Evolutionary conservation across 345 rosid species (phyloP), one percentile per base, ranked within the genome.

Genomic region (Laguncularia racemosa): DNA sequence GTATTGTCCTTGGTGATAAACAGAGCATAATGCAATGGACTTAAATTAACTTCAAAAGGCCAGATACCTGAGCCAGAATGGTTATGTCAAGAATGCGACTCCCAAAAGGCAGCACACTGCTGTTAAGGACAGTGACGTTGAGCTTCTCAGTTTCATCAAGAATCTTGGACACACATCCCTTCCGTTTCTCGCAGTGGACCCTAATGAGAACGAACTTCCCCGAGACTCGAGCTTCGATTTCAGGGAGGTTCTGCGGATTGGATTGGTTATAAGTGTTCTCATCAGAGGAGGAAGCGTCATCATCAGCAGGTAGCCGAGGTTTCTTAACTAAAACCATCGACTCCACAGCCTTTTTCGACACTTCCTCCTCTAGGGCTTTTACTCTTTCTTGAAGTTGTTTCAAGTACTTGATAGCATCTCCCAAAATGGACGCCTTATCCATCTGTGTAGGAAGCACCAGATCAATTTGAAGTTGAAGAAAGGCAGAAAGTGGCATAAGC

Each of bases 391-490:
- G 68, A 51, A 71, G 68, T 15, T 71, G 60, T 47, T 67, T 66
- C 48, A 67, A 16, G 57, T 67, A 67, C 51, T 58, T 62, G 33
- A 54, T 53, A 6, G 76, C 60, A 16, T 58, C 76, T 57, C 59
- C 71, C 26, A 67, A 60, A n/a, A 71, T 53, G 13, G 75, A 65
- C 12, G 70, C 67, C 60, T 65, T 71, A 62, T 71, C 69, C 40
- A 8, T 33, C 40, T 33, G 40, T 6, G 40, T 6, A 33, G 6
- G 10, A 33, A 3, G 40, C 2, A 33, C 40, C 40, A 33, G 6
- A 33, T 33, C 10, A 33, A 33, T 8, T 33, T 14, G 0, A 47
- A 14, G 2, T 6, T 14, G 16, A 47, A 14, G 9, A 14, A 2
- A 3, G 1, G 0, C n/a, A 47, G 48, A 2, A 46, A 13, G n/a